A percentile compares a stretch with the other conserved stretches of the same genome.
Conservation (phyloP, 1,284 basidiomycete species). For the Trametes sp. region DNA sequence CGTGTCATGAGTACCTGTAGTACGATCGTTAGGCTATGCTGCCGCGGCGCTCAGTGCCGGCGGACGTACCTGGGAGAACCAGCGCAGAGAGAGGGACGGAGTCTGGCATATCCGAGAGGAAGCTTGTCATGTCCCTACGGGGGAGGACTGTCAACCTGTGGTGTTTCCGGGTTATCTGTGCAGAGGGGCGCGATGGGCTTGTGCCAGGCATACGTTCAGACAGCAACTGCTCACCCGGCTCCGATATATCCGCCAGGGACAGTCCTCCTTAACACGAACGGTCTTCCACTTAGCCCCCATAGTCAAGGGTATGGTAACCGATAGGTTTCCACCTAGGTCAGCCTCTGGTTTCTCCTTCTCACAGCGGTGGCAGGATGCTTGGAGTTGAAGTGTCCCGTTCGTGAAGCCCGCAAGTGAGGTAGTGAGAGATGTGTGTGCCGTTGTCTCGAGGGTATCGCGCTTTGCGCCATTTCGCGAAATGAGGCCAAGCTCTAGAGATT, state of each 20-base stretch:
- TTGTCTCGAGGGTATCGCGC: neutral
- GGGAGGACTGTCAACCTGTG: conserved; percentile 62
- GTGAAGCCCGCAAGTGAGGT: neutral
- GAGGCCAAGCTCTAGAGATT: neutral
- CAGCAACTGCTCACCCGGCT: conserved; percentile 51
- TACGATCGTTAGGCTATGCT: neutral
- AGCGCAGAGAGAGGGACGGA: conserved; percentile 70
- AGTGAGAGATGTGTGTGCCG: neutral
- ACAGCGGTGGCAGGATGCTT: neutral
- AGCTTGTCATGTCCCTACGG: conserved; percentile 62
- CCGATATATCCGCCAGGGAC: conserved; percentile 65
- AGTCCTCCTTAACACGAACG: conserved; percentile 49
- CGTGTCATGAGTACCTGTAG: conserved; percentile 75
- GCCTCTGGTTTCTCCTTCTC: neutral
- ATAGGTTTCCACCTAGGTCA: neutral
- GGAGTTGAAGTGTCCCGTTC: neutral
- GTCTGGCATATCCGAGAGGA: conserved; percentile 75
- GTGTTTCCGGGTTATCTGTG: conserved; percentile 40
- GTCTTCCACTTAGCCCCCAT: conserved; percentile 49
- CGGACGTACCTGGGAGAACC: conserved; percentile 66
- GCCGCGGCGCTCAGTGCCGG: neutral
- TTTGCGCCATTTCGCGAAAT: neutral
- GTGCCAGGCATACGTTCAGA: neutral
- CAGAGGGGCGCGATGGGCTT: neutral
- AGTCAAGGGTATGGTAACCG: conserved; percentile 20